Evolutionary conservation across 176 grass and related monocot genomes (phyloP).

Genomic region (Lolium rigidum): DNA sequence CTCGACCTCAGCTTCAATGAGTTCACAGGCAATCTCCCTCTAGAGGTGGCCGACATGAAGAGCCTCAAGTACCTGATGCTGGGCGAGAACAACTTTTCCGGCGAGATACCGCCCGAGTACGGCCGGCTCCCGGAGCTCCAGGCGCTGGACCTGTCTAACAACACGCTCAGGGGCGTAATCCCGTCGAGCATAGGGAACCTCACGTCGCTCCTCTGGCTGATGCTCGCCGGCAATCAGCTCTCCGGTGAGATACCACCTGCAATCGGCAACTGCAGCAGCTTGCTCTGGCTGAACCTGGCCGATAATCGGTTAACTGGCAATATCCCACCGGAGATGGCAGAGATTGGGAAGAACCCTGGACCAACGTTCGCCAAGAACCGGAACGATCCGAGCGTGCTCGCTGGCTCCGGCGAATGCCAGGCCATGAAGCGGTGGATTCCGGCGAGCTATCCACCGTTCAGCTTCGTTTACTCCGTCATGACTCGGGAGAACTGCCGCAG

Average conservation of each 20-base stretch:
- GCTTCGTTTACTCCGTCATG: slow-evolving; percentile 77
- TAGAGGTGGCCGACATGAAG: slow-evolving; percentile 59
- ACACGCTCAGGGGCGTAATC: slow-evolving; percentile 60
- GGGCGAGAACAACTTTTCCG: slow-evolving; percentile 65
- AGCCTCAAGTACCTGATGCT: slow-evolving; percentile 73
- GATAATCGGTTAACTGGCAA: slow-evolving; percentile 59
- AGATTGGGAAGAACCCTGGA: slow-evolving; percentile 64
- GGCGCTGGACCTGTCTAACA: slow-evolving; percentile 74
- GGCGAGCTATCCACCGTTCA: slow-evolving; percentile 87
- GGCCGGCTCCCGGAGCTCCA: slow-evolving; percentile 65
- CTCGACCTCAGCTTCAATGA: slow-evolving; percentile 86
- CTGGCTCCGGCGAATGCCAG: slow-evolving; percentile 80
- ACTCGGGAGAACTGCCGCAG: slow-evolving; percentile 67
- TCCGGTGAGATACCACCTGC: slow-evolving; percentile 69
- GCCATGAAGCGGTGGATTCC: slow-evolving; percentile 90
- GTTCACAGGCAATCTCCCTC: slow-evolving; percentile 62
- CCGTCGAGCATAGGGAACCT: slow-evolving; percentile 70
- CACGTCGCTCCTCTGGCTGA: slow-evolving; percentile 89
- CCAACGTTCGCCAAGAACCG: slow-evolving; percentile 73
- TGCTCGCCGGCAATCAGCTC: slow-evolving; percentile 80
- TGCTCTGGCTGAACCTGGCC: slow-evolving; percentile 89
- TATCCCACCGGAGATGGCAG: slow-evolving; percentile 67
- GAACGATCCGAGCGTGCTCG: slow-evolving; percentile 10
- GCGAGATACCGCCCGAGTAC: slow-evolving; percentile 55
- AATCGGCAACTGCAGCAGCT: slow-evolving; percentile 83